These are phyloP conservation scores for Epichloe elymi DNA, from an alignment of 2,329 filamentous ascomycete genomes.

Conservation along the genomic window DNA sequence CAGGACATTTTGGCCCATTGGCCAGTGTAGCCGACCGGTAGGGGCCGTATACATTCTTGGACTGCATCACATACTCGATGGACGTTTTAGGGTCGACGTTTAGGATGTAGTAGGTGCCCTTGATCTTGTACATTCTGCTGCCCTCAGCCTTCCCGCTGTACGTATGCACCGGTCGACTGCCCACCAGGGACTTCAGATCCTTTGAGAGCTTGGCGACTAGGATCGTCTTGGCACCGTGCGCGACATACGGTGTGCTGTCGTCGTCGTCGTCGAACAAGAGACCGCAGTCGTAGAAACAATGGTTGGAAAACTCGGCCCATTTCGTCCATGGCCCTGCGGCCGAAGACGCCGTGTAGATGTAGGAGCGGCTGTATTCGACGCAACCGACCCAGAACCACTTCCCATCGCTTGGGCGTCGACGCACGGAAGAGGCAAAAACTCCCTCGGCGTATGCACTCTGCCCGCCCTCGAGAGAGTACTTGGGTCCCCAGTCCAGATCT, in stretches of 20 bases:
- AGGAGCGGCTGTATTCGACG: background rate
- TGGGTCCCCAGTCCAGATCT: background rate
- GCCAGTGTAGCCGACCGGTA: background rate
- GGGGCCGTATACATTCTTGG: background rate
- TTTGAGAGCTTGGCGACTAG: background rate
- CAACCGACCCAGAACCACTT: background rate
- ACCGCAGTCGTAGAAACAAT: constrained; percentile 1
- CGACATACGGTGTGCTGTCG: background rate
- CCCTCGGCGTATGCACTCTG: background rate
- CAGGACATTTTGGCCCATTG: background rate
- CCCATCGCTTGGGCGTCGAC: background rate
- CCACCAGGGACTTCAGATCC: background rate
- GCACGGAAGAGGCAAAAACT: background rate
- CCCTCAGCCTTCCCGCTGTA: background rate
- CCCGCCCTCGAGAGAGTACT: background rate
- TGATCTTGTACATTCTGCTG: background rate
- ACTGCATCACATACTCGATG: background rate
- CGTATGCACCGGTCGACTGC: background rate
- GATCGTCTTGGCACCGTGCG: background rate
- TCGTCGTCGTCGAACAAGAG: background rate
- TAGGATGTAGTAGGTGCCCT: background rate
- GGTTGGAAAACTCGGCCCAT: background rate
- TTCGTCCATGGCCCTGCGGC: background rate
- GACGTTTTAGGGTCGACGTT: background rate
- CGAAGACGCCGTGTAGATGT: background rate